phyloP scores from a whole-genome alignment of 2,329 filamentous ascomycete genomes.

The Cladosporium phlei region DNA sequence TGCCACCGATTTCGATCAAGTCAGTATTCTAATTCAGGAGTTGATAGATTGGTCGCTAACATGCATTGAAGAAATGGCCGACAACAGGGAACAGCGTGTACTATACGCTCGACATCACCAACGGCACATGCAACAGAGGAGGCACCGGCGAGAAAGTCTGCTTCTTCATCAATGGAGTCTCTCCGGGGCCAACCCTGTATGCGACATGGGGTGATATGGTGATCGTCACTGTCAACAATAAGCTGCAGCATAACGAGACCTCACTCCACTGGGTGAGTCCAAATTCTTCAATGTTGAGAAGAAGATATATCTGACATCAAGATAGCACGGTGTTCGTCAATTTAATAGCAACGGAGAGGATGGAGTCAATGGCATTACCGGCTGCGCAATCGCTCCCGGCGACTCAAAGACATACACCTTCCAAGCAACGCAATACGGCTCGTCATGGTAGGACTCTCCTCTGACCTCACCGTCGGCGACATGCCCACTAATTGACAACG shows the following conservation, averaged over 20 bases:
- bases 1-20: constrained; percentile 37
- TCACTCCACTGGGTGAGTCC: constrained; percentile 11
- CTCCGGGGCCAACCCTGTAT: constrained; percentile 60
- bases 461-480: too few relatives aligned
- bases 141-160: constrained; percentile 29
- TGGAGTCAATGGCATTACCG: constrained; percentile 48
- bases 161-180: constrained; percentile 55
- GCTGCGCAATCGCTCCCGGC: constrained; percentile 48
- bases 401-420: constrained; percentile 52
- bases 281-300: background rate
- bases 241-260: constrained; percentile 51
- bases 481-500: background rate
- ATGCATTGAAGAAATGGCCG: constrained; percentile 28
- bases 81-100: constrained; percentile 30
- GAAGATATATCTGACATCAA: constrained; percentile 22
- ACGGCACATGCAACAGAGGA: constrained; percentile 43
- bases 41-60: too few relatives aligned
- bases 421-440: constrained; percentile 45
- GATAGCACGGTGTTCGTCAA: constrained; percentile 59
- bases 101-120: constrained; percentile 32
- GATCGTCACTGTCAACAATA: constrained; percentile 52
- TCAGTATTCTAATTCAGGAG: background rate
- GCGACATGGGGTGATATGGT: constrained; percentile 46
- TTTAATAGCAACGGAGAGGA: constrained; percentile 51
- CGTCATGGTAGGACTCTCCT: constrained; percentile 30